These are phyloP conservation scores for Fusarium nodosum DNA, from an alignment of 2,329 filamentous ascomycete species.

Conservation along the genomic window DNA sequence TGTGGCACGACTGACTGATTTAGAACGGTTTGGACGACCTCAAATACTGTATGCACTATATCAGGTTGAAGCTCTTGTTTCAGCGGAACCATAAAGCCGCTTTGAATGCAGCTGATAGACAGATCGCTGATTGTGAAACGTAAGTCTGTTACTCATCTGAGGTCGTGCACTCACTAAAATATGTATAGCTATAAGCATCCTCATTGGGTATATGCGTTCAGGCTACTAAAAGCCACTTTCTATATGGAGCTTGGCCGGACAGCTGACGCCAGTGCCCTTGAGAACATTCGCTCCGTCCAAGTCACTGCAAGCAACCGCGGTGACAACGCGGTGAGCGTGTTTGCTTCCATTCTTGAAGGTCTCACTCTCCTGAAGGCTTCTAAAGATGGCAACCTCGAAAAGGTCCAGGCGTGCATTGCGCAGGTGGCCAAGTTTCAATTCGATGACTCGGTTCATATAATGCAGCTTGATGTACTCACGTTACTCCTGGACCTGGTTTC, in stretches of 20 bases:
- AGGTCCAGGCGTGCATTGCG: slow-evolving; percentile 80
- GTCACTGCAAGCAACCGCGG: slow-evolving; percentile 70
- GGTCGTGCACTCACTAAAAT: slow-evolving; percentile 28
- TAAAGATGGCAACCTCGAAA: slow-evolving; percentile 75
- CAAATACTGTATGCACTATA: slow-evolving; percentile 82
- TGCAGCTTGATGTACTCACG: slow-evolving; percentile 75
- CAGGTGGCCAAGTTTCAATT: slow-evolving; percentile 79
- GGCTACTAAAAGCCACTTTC: slow-evolving; percentile 78
- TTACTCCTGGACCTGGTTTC: slow-evolving; percentile 79
- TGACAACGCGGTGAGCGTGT: slow-evolving; percentile 74
- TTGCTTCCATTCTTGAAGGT: slow-evolving; percentile 76
- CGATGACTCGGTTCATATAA: slow-evolving; percentile 70
- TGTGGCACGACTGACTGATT: slow-evolving; percentile 47
- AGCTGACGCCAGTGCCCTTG: slow-evolving; percentile 73
- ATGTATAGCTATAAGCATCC: slow-evolving; percentile 70
- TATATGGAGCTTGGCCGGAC: slow-evolving; percentile 72
- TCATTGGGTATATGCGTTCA: slow-evolving; percentile 82
- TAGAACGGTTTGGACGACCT: slow-evolving; percentile 67
- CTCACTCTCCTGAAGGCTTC: slow-evolving; percentile 75
- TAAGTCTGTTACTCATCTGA: slow-evolving; percentile 55
- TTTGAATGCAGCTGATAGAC: slow-evolving; percentile 76
- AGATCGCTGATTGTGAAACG: slow-evolving; percentile 77
- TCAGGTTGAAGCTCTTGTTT: slow-evolving; percentile 77
- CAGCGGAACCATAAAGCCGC: slow-evolving; percentile 79
- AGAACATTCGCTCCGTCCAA: slow-evolving; percentile 76